Evolutionary conservation across 257 asterid species (phyloP), one percentile per base, ranked within the genome.

Genomic region (Osmanthus fragrans): DNA sequence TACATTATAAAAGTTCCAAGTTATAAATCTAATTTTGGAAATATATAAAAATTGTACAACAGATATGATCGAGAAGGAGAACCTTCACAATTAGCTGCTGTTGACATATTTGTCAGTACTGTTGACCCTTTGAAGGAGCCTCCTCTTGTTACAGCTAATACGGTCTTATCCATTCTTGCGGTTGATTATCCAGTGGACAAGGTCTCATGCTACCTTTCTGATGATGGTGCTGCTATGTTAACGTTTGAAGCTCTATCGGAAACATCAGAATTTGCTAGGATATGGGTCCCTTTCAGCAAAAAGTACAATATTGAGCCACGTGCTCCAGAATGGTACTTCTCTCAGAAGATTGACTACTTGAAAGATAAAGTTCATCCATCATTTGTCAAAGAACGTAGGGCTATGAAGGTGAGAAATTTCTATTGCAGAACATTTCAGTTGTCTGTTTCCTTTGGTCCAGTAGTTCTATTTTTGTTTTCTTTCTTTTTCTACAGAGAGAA

Each of bases 51-150:
- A 68, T 84, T 80, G 65, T 76, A 72, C 32, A 68, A 83, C 91
- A 96, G 99, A 84, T 96, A 96, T 79, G 99, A 96, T 60, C 89
- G 95, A 65, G 99, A 96, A 84, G 99, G 99, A 78, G 98, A 96
- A 86, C 91, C 97, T 81, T 93, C 99, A 69, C 98, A 96, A 81
- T 84, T 96, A 80, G 99, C 98, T 84, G 98, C 98, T 88, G 99
- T 96, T 77, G 99, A 96, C 90, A 93, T 93, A 77, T 96, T 96
- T 92, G 99, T 96, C 89, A 96, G 98, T 89, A 93, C 98, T 78
- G 98, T 96, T 9, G 99, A 93, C 83, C 98, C 99, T 80, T 79
- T 92, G 67, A 96, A 94, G 93, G 99, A 96, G 87, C 98, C 99
- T 71, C 97, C 99, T 68, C 94, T 94, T 80, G 97, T 94, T 75